Evolutionary conservation across 2,329 filamentous ascomycete species (phyloP).

Genomic region (Stemphylium vesicarium): DNA sequence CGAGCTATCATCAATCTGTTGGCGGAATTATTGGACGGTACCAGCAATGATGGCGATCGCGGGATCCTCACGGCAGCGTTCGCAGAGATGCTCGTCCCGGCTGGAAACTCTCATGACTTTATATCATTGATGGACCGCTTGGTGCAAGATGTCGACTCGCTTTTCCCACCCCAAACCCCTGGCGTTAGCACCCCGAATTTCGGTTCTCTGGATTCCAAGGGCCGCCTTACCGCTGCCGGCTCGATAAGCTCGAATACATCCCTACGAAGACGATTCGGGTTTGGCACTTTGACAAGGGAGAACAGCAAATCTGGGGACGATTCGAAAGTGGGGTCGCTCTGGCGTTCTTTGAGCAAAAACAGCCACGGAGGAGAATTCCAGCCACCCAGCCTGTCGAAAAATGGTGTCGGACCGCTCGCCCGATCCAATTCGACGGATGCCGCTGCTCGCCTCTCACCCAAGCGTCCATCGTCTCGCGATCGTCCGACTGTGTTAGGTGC

Average conservation of each 20-base stretch:
- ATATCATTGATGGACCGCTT: conserved; percentile 88
- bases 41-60: conserved; percentile 87
- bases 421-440: conserved; percentile 82
- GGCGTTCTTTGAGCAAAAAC: conserved; percentile 87
- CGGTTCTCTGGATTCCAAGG: conserved; percentile 65
- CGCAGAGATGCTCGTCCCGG: conserved; percentile 80
- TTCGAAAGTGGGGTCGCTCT: conserved; percentile 77
- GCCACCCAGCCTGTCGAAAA: conserved; percentile 69
- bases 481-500: conserved; percentile 57
- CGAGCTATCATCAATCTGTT: conserved; percentile 83
- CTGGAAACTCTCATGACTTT: conserved; percentile 78
- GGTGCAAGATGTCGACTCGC: conserved; percentile 84
- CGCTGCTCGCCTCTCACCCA: conserved; percentile 61
- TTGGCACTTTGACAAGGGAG: conserved; percentile 76
- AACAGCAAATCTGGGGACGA: conserved; percentile 75
- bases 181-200: conserved; percentile 56
- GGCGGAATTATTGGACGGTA: conserved; percentile 85
- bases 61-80: conserved; percentile 88
- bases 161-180: conserved; percentile 73
- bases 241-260: conserved; percentile 90
- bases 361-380: conserved; percentile 56
- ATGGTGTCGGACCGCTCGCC: conserved; percentile 58
- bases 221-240: conserved; percentile 68
- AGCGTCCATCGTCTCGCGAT: conserved; percentile 63
- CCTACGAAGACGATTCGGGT: conserved; percentile 81